phyloP scores from a whole-genome alignment of 441 rosid species.

The Arabidopsis lyrata region DNA sequence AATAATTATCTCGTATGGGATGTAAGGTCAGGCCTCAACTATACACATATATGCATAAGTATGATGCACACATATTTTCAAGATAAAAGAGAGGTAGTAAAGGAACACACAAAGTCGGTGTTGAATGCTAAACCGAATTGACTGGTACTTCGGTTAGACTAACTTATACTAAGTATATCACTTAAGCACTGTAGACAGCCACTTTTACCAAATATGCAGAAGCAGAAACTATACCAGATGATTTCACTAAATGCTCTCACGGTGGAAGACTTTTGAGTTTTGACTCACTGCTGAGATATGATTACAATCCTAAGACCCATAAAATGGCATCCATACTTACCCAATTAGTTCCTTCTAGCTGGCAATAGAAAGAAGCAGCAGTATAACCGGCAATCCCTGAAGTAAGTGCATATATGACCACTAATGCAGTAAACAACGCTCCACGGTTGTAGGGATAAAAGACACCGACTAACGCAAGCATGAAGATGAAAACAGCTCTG shows the following conservation, averaged over 20 bases:
- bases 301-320: conserved; percentile 36
- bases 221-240: not conserved
- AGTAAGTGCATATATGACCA: conserved; percentile 40
- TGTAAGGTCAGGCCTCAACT: not conserved
- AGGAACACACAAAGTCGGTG: not conserved
- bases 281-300: not conserved
- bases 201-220: not conserved
- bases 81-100: not conserved
- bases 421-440: conserved; percentile 37
- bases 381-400: conserved; percentile 41
- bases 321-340: conserved; percentile 6
- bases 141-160: no score
- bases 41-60: conserved; percentile 1
- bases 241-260: not conserved
- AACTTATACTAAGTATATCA: not conserved
- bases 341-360: conserved; percentile 39
- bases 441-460: conserved; percentile 43
- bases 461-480: conserved; percentile 39
- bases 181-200: not conserved
- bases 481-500: conserved; percentile 40
- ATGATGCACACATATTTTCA: not conserved
- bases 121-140: not conserved
- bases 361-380: conserved; percentile 36
- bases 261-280: not conserved
- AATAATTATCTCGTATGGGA: not conserved